Percentiles rank a stretch among this genome's conserved stretches.
Conservation (phyloP, 169 alveolate genomes). For the Babesia gibsoni region DNA sequence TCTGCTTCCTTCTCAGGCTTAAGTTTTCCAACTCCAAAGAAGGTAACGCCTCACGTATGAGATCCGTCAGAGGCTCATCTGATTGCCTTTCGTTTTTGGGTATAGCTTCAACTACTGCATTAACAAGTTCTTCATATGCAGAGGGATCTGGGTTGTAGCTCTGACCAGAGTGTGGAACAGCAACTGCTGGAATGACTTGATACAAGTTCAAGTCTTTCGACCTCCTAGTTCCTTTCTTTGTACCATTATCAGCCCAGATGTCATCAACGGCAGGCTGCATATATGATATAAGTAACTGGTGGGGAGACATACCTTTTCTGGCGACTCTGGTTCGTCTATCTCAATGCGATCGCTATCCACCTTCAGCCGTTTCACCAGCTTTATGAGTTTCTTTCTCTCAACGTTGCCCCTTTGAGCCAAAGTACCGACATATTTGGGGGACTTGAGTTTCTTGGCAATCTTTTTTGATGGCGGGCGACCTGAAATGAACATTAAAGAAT, state of each 20-base stretch:
- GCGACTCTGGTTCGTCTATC: background rate
- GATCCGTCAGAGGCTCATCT: constrained; percentile 25
- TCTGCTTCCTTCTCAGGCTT: constrained; percentile 41
- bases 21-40: constrained; percentile 10
- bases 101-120: constrained; percentile 6
- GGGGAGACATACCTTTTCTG: background rate
- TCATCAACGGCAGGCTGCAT: constrained; percentile 10
- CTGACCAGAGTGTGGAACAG: constrained; percentile 62
- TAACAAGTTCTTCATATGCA: constrained; percentile 20
- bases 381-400: constrained; percentile 3
- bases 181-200: constrained; percentile 55
- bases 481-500: too few relatives aligned
- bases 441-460: constrained; percentile 16
- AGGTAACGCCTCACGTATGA: constrained; percentile 19
- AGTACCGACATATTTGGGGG: background rate
- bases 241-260: constrained; percentile 17
- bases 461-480: constrained; percentile 13
- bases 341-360: background rate
- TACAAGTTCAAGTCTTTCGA: constrained; percentile 10
- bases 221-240: background rate
- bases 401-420: constrained; percentile 10
- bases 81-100: background rate
- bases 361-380: constrained; percentile 9
- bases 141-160: constrained; percentile 60
- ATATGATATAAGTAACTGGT: background rate